Conservation (phyloP, 2,329 filamentous ascomycete species). For the Emericellopsis cladophorae region DNA sequence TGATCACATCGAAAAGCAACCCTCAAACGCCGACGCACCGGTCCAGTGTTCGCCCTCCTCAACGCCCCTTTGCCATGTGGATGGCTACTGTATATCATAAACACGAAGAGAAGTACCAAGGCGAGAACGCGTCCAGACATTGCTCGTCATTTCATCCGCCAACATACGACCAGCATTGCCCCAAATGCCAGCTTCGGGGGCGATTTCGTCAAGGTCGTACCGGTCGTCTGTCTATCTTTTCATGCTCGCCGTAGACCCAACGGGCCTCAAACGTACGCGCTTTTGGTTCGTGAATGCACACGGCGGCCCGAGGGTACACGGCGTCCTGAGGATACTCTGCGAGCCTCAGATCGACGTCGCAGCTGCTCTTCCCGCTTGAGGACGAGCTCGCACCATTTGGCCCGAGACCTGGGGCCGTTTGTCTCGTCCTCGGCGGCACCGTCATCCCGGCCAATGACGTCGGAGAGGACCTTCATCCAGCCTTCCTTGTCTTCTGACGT, state of each 20-base stretch:
- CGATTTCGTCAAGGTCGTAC: not conserved
- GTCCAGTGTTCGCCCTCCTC: not conserved
- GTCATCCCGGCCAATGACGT: conserved; percentile 48
- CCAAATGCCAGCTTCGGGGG: too few relatives aligned
- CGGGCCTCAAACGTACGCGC: conserved; percentile 34
- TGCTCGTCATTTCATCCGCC: not conserved
- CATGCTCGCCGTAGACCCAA: not conserved
- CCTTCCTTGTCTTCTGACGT: conserved; percentile 76
- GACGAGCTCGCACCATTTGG: conserved; percentile 57
- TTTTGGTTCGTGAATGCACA: conserved; percentile 45
- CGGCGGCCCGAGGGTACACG: conserved; percentile 11
- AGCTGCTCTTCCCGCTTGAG: conserved; percentile 50
- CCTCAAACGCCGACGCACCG: too few relatives aligned
- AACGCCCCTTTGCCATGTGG: not conserved
- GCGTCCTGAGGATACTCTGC: conserved; percentile 11
- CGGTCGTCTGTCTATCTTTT: not conserved
- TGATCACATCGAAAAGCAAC: too few relatives aligned
- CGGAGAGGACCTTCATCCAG: conserved; percentile 83
- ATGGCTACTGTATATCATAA: not conserved
- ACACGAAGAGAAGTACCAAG: not conserved
- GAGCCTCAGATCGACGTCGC: conserved; percentile 39
- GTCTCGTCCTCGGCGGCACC: conserved; percentile 32
- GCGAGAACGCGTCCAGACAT: too few relatives aligned
- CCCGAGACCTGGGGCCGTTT: conserved; percentile 27
- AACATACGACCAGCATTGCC: too few relatives aligned